Evolutionary conservation across 768 basidiomycete species (phyloP), one percentile per base, ranked within the genome.

Genomic region (Amanita thiersii): DNA sequence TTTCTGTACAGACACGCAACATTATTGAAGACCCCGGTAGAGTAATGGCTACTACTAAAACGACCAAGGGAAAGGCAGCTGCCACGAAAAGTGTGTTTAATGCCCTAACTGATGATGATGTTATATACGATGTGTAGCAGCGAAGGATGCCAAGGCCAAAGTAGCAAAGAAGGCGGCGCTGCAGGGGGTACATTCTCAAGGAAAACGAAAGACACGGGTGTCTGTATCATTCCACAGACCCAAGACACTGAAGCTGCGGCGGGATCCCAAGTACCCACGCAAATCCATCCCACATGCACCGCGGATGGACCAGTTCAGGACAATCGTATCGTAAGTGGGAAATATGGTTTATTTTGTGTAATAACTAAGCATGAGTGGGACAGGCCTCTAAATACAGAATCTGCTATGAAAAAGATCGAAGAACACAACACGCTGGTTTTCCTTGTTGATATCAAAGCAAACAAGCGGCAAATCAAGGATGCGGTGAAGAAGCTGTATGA

Each of bases 341-440:
- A 9, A 50, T 50, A 3, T 11, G 24, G 10, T 30, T 10, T 35
- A 30, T 39, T 21, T 30, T 18, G 21, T 4, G 40, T 28, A 28
- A 24, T 8, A 7, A 17, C 7, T 30, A 15, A 32, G 19, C 43
- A 4, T 24, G 23, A 21, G 8, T 24, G 14, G 18, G 31, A 18
- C 43, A 87, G 84, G 39, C 88, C 88, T 12, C 62, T 91, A 63
- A 94, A 91, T 80, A 94, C 91, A 11, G 93, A 98, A 66, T 84
- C 80, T 9, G 93, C 94, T 48, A 97, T 98, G 94, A 94, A 97
- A 79, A 96, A 99, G 79, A 99, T 99, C 45, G 94, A 99, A 75
- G 94, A 97, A 66, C 83, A 97, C 75, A 98, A 99, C 69, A 99
- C 96, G 23, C 79, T 98, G 45, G 96, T 99, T 46, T 99, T 98